phyloP scores from a whole-genome alignment of 139 green algal species.

The Coelastrella sp. region DNA sequence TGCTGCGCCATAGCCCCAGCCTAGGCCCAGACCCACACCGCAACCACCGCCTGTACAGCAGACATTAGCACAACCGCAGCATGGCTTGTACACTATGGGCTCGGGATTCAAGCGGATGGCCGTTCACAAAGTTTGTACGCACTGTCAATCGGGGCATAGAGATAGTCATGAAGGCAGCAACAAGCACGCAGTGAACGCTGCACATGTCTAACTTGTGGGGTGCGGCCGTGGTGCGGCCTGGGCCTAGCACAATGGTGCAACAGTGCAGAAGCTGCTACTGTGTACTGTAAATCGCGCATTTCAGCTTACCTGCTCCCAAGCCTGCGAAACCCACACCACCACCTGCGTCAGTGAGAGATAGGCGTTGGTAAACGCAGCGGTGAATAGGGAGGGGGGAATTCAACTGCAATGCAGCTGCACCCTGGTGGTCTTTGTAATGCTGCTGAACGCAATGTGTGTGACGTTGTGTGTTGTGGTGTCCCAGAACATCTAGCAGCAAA shows the following conservation, averaged over 20 bases:
- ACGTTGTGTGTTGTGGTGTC: no score
- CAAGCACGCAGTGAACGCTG: no score
- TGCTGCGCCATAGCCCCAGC: conserved; percentile 69
- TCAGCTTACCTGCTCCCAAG: conserved; percentile 56
- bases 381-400: background rate
- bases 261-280: no score
- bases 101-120: no score
- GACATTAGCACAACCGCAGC: background rate
- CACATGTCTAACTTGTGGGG: no score
- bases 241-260: background rate
- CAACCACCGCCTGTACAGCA: conserved; percentile 66
- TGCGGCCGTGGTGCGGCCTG: no score
- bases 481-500: no score
- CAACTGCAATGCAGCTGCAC: background rate
- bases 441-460: no score
- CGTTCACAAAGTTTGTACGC: no score
- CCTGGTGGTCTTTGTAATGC: background rate
- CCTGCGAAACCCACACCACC: conserved; percentile 54
- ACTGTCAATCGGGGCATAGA: no score
- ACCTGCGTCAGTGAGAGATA: conserved; percentile 39
- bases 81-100: background rate
- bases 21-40: conserved; percentile 69
- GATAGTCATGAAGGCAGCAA: no score
- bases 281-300: no score
- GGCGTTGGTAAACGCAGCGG: background rate